Percentiles rank a stretch among this genome's conserved stretches.
Conservation (phyloP, 1,284 basidiomycete genomes). For the Ustilago cynodontis region DNA sequence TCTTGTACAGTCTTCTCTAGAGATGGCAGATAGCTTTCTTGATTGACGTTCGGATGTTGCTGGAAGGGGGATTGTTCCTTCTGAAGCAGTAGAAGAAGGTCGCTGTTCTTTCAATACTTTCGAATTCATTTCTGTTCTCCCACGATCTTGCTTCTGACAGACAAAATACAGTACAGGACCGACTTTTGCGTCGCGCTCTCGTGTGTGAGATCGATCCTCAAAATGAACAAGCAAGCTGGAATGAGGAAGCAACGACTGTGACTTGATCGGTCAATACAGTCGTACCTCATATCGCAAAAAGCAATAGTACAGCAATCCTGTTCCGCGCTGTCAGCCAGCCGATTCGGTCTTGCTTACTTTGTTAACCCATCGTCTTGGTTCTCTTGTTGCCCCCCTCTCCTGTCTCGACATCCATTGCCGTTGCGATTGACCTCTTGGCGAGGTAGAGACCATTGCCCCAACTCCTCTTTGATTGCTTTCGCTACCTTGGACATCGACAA, state of each 20-base stretch:
- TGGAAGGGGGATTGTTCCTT: neutral
- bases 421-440: too few species aligned
- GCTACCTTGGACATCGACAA: too few species aligned
- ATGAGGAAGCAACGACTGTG: neutral
- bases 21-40: slow-evolving; percentile 18
- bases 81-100: neutral
- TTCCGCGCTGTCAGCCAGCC: neutral
- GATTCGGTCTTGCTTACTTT: neutral
- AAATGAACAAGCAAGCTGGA: neutral
- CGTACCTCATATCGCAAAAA: too few species aligned
- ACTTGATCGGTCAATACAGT: slow-evolving; percentile 16
- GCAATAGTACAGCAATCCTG: neutral
- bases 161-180: too few species aligned
- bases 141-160: neutral
- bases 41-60: neutral
- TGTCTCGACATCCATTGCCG: too few species aligned
- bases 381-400: too few species aligned
- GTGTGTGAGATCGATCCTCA: neutral
- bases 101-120: slow-evolving; percentile 2
- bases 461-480: too few species aligned
- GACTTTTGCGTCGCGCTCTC: slow-evolving; percentile 4
- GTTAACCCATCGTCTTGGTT: neutral
- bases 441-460: too few species aligned
- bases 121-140: slow-evolving; percentile 17
- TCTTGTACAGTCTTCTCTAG: slow-evolving; percentile 23